Percentiles rank a stretch among this genome's conserved stretches.
Conservation (phyloP, 108 stramenopile species). For the Nitzschia sp. region DNA sequence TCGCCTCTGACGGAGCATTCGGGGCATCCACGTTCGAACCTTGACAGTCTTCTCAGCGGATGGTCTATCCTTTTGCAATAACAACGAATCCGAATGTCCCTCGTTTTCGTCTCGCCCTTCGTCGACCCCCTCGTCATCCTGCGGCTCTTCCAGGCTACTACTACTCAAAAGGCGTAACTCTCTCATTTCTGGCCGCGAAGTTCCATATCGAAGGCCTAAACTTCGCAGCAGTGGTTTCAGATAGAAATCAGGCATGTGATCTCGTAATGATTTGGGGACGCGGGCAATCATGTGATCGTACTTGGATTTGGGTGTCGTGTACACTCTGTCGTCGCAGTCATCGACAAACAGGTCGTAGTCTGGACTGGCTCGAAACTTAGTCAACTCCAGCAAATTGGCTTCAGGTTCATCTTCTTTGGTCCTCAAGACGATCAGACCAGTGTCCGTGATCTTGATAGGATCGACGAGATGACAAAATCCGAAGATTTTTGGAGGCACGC, state of each 20-base stretch:
- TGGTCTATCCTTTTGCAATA: too few relatives aligned
- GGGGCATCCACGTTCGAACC: too few relatives aligned
- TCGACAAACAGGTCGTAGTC: background rate
- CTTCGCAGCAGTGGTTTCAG: conserved; percentile 38
- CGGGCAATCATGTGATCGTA: conserved; percentile 29
- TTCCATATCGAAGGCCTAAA: conserved; percentile 7
- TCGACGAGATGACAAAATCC: conserved; percentile 46
- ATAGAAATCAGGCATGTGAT: conserved; percentile 55
- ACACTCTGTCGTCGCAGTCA: conserved; percentile 15
- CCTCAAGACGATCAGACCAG: conserved; percentile 32
- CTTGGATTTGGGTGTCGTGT: background rate
- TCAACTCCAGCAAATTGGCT: background rate
- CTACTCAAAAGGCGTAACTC: background rate
- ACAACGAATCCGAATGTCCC: too few relatives aligned
- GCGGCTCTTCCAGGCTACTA: too few relatives aligned
- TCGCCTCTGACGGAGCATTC: too few relatives aligned
- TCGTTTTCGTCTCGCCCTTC: too few relatives aligned
- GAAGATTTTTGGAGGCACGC: conserved; percentile 36
- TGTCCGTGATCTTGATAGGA: conserved; percentile 35
- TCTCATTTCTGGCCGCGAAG: background rate
- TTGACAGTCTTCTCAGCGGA: too few relatives aligned
- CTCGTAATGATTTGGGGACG: conserved; percentile 41
- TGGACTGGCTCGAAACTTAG: background rate
- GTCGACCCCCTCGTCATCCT: too few relatives aligned
- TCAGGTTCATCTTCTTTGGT: conserved; percentile 10